Evolutionary conservation across 148 eudicot species (phyloP).

Genomic region (Rheum nobile): DNA sequence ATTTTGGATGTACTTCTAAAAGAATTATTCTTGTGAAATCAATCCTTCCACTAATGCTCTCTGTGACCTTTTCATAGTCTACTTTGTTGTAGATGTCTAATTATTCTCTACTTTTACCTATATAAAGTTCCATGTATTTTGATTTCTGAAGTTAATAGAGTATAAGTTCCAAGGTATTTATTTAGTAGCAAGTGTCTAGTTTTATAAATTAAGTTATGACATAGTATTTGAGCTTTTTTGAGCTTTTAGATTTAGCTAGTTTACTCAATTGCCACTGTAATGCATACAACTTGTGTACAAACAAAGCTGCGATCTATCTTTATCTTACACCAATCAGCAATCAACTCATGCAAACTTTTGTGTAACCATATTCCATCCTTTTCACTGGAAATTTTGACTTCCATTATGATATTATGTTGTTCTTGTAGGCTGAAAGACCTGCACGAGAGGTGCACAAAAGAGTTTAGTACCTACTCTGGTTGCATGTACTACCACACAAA

Average conservation of each 20-base stretch:
- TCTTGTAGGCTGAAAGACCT: slow-evolving; percentile 37
- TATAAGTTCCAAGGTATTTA: not conserved
- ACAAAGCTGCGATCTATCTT: no score
- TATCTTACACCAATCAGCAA: no score
- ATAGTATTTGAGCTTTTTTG: no score
- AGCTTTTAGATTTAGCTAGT: no score
- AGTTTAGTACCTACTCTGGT: slow-evolving; percentile 43
- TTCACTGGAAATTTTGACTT: not conserved
- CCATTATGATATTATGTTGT: not conserved
- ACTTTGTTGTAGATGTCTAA: not conserved
- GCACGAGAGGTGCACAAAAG: slow-evolving; percentile 40
- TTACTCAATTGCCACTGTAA: not conserved
- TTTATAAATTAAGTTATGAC: no score
- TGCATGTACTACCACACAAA: no score
- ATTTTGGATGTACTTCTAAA: not conserved
- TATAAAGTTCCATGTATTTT: no score
- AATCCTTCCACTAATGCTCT: not conserved
- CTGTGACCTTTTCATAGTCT: no score
- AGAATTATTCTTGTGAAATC: not conserved
- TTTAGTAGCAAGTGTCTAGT: not conserved
- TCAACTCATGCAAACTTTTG: no score
- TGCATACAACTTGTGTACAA: not conserved
- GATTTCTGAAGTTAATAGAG: no score
- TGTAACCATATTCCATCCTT: no score
- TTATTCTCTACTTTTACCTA: no score